These are phyloP conservation scores for Caulochytrium protostelioides DNA, from an alignment of 371 early-diverging fungal genomes.

Conservation along the genomic window DNA sequence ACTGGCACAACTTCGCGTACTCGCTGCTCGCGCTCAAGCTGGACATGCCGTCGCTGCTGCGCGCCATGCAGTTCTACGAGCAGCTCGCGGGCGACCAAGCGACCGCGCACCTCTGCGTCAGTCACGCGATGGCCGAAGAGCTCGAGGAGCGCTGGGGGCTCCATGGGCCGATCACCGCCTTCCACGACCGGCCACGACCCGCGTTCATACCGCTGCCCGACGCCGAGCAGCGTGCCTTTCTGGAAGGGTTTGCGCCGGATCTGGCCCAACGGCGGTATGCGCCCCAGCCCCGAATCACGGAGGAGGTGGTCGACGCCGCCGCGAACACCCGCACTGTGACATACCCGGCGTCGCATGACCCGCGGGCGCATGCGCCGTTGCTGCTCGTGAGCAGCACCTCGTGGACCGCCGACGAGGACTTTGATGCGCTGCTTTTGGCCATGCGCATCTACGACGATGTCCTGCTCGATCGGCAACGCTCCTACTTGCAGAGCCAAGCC, in stretches of 20 bases:
- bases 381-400: conserved; percentile 74
- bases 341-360: background rate
- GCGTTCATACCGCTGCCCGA: conserved; percentile 8
- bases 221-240: conserved; percentile 3
- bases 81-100: conserved; percentile 42
- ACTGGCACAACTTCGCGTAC: conserved; percentile 95
- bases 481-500: too few relatives aligned
- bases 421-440: conserved; percentile 52
- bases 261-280: background rate
- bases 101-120: conserved; percentile 65
- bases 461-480: conserved; percentile 6
- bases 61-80: conserved; percentile 41
- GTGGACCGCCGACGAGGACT: conserved; percentile 93
- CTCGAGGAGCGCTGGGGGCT: conserved; percentile 38
- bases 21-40: conserved; percentile 57
- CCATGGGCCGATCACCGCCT: conserved; percentile 6
- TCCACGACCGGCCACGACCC: conserved; percentile 15
- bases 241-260: background rate
- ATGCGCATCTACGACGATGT: conserved; percentile 41
- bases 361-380: conserved; percentile 33
- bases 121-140: conserved; percentile 56
- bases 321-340: background rate
- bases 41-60: background rate
- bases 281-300: background rate
- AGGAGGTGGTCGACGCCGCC: too few relatives aligned